Base-by-base conservation (phyloP, 495 filamentous ascomycete genomes). In the Thozetella sp. region DNA sequence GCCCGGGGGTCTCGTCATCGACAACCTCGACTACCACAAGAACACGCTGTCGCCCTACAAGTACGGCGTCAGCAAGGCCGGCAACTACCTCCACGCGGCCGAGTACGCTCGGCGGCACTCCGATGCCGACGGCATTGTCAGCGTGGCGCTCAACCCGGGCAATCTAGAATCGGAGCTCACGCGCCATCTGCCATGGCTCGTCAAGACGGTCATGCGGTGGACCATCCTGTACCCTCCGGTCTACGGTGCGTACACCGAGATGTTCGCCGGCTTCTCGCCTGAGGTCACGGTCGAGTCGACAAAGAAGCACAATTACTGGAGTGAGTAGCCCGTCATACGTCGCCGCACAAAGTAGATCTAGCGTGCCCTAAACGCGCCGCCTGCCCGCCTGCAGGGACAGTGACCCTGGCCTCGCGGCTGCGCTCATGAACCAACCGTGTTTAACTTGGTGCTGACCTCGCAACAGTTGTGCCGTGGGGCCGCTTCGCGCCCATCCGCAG, bases 231-330 rank as follows among this genome's bases (percentile, higher is more conserved):
- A 70, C 46, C 70, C 71, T 17, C 34, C 68, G 2, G 57, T 73
- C 26, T 67, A 72, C 54, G 79, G 77, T 4, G 78, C 77, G 1
- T 81, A 80, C 53, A 76, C 79, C 1, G 73, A 76, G 63, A 60
- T 82, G 6, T 82, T 72, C 59, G 77, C 76, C 17, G 76, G 72
- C 2, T 62, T 81, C 51, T 76, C 71, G 9, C 62, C 69, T 20
- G 72, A 79, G 23, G 58, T 82, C 11, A 73, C 61, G 22, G 26
- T 53, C 11, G 56, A 59, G 43, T 15, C 11, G 43, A 48, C 43
- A 10, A 48, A 48, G 43, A 11, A 48, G 43, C 11, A 48, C 11
- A 48, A 48, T n/a, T 48, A 48, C n/a, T 48, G 43, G 43, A 10
- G 43, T 48, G n/a, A 48, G 43, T 48, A 6, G 30, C 6, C 17